Percentiles rank a stretch among this genome's conserved stretches.
Conservation (phyloP, 2,329 filamentous ascomycete genomes). For the Teratosphaeria epicoccoides region DNA sequence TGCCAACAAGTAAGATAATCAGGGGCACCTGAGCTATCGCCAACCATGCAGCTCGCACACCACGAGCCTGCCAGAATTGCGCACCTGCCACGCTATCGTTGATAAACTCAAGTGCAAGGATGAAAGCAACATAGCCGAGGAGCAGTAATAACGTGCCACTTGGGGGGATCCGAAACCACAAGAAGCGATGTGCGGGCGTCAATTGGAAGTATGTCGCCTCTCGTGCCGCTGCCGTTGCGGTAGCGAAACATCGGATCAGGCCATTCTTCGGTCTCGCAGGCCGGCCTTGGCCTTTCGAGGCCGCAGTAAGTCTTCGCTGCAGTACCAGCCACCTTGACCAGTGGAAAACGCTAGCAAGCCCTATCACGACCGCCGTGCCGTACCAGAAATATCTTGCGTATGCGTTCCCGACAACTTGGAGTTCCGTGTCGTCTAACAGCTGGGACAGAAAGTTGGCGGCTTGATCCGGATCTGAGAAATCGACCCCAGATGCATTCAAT, state of each 20-base stretch:
- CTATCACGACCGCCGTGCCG: constrained; percentile 27
- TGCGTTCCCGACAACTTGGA: constrained; percentile 27
- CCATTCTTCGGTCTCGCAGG: constrained; percentile 25
- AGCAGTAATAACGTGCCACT: constrained; percentile 17
- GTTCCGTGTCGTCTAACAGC: constrained; percentile 27
- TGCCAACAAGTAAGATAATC: constrained; percentile 30
- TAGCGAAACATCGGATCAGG: constrained; percentile 18
- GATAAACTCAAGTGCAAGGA: constrained; percentile 20
- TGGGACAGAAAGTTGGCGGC: constrained; percentile 27
- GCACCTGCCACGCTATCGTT: constrained; percentile 15
- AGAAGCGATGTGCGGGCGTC: constrained; percentile 12
- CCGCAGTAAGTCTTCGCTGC: constrained; percentile 26
- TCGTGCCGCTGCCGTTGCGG: constrained; percentile 24
- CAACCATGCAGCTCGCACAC: constrained; percentile 28
- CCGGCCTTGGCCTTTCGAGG: constrained; percentile 21
- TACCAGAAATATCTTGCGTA: constrained; percentile 33
- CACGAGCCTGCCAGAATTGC: constrained; percentile 18
- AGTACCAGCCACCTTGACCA: constrained; percentile 18
- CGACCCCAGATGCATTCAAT: constrained; percentile 26
- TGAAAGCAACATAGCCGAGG: constrained; percentile 16
- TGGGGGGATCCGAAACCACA: constrained; percentile 16
- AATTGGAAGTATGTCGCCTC: constrained; percentile 27
- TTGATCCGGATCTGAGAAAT: constrained; percentile 29
- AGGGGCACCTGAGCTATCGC: constrained; percentile 30
- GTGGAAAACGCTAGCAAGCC: constrained; percentile 23